Conservation (phyloP, 768 basidiomycete species). For the Trametopsis cervina region DNA sequence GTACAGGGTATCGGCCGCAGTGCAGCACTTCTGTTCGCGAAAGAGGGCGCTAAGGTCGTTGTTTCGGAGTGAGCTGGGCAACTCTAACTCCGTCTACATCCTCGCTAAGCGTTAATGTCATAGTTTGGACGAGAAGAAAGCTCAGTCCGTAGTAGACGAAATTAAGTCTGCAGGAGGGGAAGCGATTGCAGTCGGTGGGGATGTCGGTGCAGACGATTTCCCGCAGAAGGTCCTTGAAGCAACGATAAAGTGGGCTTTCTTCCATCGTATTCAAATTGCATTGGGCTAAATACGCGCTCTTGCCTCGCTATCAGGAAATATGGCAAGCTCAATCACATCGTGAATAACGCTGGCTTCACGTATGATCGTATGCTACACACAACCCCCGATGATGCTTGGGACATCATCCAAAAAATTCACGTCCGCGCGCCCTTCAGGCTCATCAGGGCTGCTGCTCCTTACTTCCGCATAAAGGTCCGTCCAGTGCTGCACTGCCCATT, state of each 20-base stretch:
- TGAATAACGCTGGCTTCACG: conserved; percentile 81
- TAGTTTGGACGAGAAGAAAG: conserved; percentile 69
- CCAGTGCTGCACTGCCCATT: not conserved
- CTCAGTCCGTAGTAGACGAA: conserved; percentile 59
- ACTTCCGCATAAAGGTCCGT: conserved; percentile 69
- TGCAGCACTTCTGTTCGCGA: conserved; percentile 69
- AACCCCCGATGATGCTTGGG: conserved; percentile 74
- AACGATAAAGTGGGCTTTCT: conserved; percentile 56
- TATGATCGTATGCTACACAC: conserved; percentile 88
- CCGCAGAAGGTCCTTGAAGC: conserved; percentile 72
- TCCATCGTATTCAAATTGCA: not conserved
- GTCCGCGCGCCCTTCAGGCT: conserved; percentile 84
- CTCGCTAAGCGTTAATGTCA: no score
- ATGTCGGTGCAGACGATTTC: conserved; percentile 80
- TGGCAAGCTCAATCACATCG: conserved; percentile 81
- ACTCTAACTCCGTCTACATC: conserved; percentile 8
- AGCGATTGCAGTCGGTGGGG: conserved; percentile 67
- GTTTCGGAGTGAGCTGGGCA: conserved; percentile 59
- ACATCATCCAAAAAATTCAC: conserved; percentile 79
- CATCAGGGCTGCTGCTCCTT: conserved; percentile 76
- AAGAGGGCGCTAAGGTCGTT: conserved; percentile 83
- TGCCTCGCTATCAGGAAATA: no score
- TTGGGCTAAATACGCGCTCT: no score
- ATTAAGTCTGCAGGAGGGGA: conserved; percentile 70
- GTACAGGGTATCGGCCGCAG: conserved; percentile 72